Evolutionary conservation across 2,329 filamentous ascomycete species (phyloP), one percentile per base, ranked within the genome.

Genomic region (Pestalotiopsis sp.): DNA sequence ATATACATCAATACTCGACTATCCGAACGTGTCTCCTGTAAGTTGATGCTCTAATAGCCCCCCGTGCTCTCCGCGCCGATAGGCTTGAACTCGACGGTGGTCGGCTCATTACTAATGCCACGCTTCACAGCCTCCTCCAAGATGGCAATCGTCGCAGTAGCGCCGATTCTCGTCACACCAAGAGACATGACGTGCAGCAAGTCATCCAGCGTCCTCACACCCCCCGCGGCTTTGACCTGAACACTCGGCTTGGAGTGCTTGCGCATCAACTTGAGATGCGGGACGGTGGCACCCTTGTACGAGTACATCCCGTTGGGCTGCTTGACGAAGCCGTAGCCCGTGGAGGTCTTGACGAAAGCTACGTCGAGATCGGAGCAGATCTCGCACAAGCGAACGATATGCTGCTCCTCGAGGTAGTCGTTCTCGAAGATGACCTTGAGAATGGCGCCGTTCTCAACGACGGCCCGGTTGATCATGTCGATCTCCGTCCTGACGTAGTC

Each of bases 381-480:
- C 74, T 83, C 73, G 73, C 88, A 90, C 0, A 90, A 79, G 5
- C 77, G 79, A 9, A 82, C 72, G 65, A 90, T 88, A 49, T 89
- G 82, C 12, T 83, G 73, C 0, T 86, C 78, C 1, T 79, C 36
- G 0, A 90, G 81, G 70, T 84, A 90, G 73, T 89, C 87, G 71
- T 88, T 90, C 72, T 90, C 87, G 67, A 90, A 90, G 63, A 90
- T 90, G 65, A 90, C 87, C 73, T 90, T 90, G 6, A 90, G 79
- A 0, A 82, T 79, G 0, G 82, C 85, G 0, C 82, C 83, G 6
- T 78, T 68, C n/a, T 75, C 73, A 0, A 75, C 73, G 3, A 89
- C 86, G 0, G 80, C 81, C 0, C 81, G 73, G 71, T 90, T 89
- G 70, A 90, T 77, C 38, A 75, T 73, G 0, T 77, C 73, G 63